Base-by-base conservation (phyloP, 1,284 basidiomycete genomes). In the Fomitopsis pinicola region DNA sequence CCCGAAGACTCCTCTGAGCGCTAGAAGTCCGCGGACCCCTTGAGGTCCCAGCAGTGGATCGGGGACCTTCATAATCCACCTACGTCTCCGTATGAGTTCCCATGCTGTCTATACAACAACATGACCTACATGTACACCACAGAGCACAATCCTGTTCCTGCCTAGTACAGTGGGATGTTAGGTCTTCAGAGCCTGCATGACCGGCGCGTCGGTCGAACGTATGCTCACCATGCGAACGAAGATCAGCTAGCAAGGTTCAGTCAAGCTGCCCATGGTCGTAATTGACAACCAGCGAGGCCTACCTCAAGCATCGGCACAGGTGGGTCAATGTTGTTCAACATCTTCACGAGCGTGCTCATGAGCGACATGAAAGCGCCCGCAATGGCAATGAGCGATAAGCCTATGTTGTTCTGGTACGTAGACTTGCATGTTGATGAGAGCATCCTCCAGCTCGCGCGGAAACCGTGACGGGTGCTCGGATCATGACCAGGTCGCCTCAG, bases 41-140 rank as follows among this genome's bases (percentile, higher is more conserved):
- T 84, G 83, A 0, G 91, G 91, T 0, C 91, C 91, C 3, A 86
- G 67, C 57, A 88, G 74, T 0, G 89, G 89, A 66, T 92, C 75
- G 0, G 86, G 38, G 3, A 40, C 9, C 38, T 40, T 40, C 38
- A 40, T 40, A 3, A 40, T 40, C 38, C 38, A 40, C 38, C 38
- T 40, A 40, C 38, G 1, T 6, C 38, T 15, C 12, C 14, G 38
- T 40, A 40, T 59, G 22, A 54, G 15, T 19, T 38, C 4, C 12
- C 12, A n/a, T 14, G 30, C 8, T 8, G 30, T 33, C 30, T 9
- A 22, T 5, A 45, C 30, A 33, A 33, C 30, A 2, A 8, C 30
- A 5, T 33, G 7, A 26, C 64, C 2, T 45, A 72, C 72, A 85
- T 80, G 57, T 80, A 80, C n/a, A 69, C 46, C 10, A 81, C 68